A percentile compares a stretch with the other conserved stretches of the same genome.
Conservation (phyloP, 208 protist species). For the Trypanosoma congolense region DNA sequence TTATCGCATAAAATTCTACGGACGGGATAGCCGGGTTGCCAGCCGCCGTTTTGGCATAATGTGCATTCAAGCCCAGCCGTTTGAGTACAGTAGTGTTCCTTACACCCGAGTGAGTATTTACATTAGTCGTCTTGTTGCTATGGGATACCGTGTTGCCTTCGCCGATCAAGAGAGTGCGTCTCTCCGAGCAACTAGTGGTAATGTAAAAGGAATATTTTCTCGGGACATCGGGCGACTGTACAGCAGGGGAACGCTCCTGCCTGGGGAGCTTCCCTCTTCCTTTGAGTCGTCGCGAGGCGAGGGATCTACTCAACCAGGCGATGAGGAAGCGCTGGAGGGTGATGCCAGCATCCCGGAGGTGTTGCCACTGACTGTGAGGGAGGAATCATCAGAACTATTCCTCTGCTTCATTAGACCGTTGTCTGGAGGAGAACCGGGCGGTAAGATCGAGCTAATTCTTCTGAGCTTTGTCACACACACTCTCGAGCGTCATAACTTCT, state of each 20-base stretch:
- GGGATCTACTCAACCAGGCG: not conserved
- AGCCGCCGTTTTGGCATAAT: slow-evolving; percentile 83
- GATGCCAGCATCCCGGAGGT: not conserved
- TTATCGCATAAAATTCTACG: slow-evolving; percentile 82
- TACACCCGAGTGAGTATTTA: slow-evolving; percentile 77
- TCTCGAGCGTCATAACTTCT: slow-evolving; percentile 21
- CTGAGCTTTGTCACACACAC: slow-evolving; percentile 68
- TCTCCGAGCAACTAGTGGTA: slow-evolving; percentile 62
- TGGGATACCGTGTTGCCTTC: slow-evolving; percentile 88
- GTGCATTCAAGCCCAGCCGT: slow-evolving; percentile 73
- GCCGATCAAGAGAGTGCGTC: slow-evolving; percentile 84
- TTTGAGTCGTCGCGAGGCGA: not conserved
- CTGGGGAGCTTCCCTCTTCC: slow-evolving; percentile 45
- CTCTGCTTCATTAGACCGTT: slow-evolving; percentile 46
- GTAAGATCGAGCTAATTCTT: slow-evolving; percentile 35
- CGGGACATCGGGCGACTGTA: slow-evolving; percentile 69
- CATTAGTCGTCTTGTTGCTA: slow-evolving; percentile 75
- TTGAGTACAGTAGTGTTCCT: slow-evolving; percentile 82
- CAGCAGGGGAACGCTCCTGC: slow-evolving; percentile 78
- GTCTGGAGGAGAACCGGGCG: not conserved
- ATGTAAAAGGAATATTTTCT: slow-evolving; percentile 65
- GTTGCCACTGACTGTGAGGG: not conserved
- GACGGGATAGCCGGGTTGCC: slow-evolving; percentile 73
- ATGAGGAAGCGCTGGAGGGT: slow-evolving; percentile 12
- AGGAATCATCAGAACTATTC: slow-evolving; percentile 55